These are phyloP conservation scores for Curvularia spicifera DNA, from an alignment of 2,329 filamentous ascomycete species.

Conservation along the genomic window DNA sequence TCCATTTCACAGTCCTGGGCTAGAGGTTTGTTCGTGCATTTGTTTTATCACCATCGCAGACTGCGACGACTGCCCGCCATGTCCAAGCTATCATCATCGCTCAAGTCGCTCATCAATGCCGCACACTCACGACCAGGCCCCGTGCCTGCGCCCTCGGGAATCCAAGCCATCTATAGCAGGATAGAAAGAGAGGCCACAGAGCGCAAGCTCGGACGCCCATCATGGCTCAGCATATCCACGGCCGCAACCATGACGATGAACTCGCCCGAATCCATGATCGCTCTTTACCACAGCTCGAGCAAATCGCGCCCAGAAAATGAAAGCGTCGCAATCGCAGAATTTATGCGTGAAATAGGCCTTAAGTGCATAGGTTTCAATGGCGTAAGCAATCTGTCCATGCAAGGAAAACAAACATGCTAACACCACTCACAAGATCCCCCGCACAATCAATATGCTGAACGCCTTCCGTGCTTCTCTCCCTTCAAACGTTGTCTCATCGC, in stretches of 20 bases:
- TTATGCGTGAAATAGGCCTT: conserved; percentile 76
- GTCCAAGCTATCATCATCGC: conserved; percentile 46
- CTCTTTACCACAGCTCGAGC: conserved; percentile 60
- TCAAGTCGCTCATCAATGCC: conserved; percentile 47
- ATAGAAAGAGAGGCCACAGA: conserved; percentile 43
- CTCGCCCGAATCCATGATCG: conserved; percentile 74
- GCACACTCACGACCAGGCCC: conserved; percentile 46
- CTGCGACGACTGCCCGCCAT: conserved; percentile 23
- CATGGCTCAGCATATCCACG: conserved; percentile 56
- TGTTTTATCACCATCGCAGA: not conserved
- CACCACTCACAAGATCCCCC: conserved; percentile 72
- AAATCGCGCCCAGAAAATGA: conserved; percentile 36
- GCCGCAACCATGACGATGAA: conserved; percentile 87
- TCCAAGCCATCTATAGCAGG: conserved; percentile 40
- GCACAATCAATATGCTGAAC: conserved; percentile 81
- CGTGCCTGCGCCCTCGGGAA: conserved; percentile 41
- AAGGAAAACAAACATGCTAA: not conserved
- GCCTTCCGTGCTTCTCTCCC: conserved; percentile 72
- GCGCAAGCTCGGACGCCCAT: conserved; percentile 41
- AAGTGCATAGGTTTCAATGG: conserved; percentile 83
- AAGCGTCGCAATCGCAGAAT: conserved; percentile 65
- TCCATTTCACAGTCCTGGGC: not conserved
- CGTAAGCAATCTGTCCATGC: conserved; percentile 29
- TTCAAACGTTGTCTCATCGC: conserved; percentile 56
- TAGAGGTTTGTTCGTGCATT: not conserved